Percentiles rank a stretch among this genome's conserved stretches.
Evolutionary conservation across 2,329 filamentous ascomycete genomes (phyloP).

Genomic region (Didymella keratinophila): DNA sequence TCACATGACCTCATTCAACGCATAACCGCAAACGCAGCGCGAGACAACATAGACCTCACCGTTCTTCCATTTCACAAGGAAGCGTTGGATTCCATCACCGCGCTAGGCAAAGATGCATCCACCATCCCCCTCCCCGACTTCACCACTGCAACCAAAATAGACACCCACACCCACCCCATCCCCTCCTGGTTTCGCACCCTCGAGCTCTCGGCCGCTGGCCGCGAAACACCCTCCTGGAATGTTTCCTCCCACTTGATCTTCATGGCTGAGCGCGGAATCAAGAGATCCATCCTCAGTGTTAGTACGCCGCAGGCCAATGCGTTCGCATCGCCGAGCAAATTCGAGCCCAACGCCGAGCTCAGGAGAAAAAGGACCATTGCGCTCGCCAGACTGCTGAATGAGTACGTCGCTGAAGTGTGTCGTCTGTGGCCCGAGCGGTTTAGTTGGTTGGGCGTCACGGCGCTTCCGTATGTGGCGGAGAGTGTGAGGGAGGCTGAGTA

Average conservation of each 20-base stretch:
- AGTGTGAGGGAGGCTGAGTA: constrained; percentile 41
- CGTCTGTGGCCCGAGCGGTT: constrained; percentile 39
- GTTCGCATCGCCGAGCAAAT: constrained; percentile 23
- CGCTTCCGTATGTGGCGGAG: constrained; percentile 43
- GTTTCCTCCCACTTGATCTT: constrained; percentile 41
- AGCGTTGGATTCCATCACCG: constrained; percentile 41
- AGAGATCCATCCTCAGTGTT: constrained; percentile 42
- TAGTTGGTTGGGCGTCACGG: constrained; percentile 39
- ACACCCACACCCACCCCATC: constrained; percentile 50
- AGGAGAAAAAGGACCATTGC: constrained; percentile 39
- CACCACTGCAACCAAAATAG: constrained; percentile 37
- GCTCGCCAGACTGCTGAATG: constrained; percentile 48
- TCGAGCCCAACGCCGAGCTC: constrained; percentile 16
- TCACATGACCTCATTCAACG: constrained; percentile 7
- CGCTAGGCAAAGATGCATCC: constrained; percentile 24
- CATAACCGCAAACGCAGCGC: constrained; percentile 26
- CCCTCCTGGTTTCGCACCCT: constrained; percentile 46
- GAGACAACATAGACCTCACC: constrained; percentile 38
- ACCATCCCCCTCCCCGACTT: constrained; percentile 22
- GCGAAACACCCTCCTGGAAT: constrained; percentile 45
- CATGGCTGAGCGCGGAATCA: constrained; percentile 42
- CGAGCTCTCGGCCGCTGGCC: constrained; percentile 45
- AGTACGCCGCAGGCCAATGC: constrained; percentile 49
- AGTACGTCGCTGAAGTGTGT: constrained; percentile 38
- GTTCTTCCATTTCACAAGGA: constrained; percentile 41